Percentiles rank a stretch among this genome's conserved stretches.
Evolutionary conservation across 2,329 filamentous ascomycete genomes (phyloP).

Genomic region (Phoma herbarum): DNA sequence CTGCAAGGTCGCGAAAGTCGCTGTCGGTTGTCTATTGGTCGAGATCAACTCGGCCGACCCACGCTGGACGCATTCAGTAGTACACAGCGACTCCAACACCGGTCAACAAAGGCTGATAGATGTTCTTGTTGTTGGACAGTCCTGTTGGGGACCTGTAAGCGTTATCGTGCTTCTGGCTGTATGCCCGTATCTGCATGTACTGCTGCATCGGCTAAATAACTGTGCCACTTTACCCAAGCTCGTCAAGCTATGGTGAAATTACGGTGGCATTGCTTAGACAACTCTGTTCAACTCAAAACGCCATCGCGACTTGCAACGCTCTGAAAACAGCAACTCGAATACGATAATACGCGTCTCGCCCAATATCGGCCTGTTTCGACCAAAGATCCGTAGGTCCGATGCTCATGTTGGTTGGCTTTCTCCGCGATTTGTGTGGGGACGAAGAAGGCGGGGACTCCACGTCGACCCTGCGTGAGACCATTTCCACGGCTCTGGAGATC

Average conservation of each 20-base stretch:
- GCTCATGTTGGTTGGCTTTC: slow-evolving; percentile 1
- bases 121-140: background rate
- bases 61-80: background rate
- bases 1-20: background rate
- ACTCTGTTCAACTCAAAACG: slow-evolving; percentile 6
- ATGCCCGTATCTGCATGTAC: slow-evolving; percentile 5
- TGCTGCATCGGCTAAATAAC: slow-evolving; percentile 15
- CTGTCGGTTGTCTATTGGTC: background rate
- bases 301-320: background rate
- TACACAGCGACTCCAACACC: background rate
- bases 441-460: slow-evolving; percentile 29
- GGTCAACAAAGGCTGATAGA: background rate
- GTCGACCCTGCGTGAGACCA: slow-evolving; percentile 30
- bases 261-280: slow-evolving; percentile 24
- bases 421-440: slow-evolving; percentile 17
- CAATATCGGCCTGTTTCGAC: slow-evolving; percentile 10
- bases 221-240: slow-evolving; percentile 9
- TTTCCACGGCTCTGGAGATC: slow-evolving; percentile 21
- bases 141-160: slow-evolving; percentile 1
- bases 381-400: slow-evolving; percentile 13
- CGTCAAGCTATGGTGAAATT: slow-evolving; percentile 21
- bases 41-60: background rate
- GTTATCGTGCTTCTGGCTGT: background rate
- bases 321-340: background rate
- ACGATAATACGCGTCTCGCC: slow-evolving; percentile 2